Conservation (phyloP, 1,139 yeast species). For the Scheffersomyces cryptocercus region DNA sequence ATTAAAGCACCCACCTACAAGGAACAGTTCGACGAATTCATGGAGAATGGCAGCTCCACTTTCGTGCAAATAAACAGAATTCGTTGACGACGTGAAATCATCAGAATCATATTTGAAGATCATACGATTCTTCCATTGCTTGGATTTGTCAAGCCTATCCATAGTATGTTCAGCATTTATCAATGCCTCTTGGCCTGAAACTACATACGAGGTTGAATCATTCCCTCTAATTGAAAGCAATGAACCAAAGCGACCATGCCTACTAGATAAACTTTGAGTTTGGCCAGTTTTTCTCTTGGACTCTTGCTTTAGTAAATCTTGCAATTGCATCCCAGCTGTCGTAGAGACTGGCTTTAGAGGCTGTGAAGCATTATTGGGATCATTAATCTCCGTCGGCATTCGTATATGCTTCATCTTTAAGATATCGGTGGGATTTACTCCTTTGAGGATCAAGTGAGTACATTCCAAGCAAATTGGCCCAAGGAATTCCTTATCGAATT, state of each 20-base stretch:
- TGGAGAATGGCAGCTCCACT: constrained; percentile 28
- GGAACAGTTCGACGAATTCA: constrained; percentile 53
- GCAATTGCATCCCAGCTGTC: constrained; percentile 43
- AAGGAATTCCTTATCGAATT: constrained; percentile 61
- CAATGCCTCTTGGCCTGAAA: constrained; percentile 74
- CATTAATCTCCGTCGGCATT: constrained; percentile 1
- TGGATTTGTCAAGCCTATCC: constrained; percentile 62
- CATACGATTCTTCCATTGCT: constrained; percentile 60
- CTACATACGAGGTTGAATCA: constrained; percentile 59
- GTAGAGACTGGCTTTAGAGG: constrained; percentile 22
- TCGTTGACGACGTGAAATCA: constrained; percentile 26
- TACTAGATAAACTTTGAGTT: constrained; percentile 56
- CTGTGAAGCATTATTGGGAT: constrained; percentile 13
- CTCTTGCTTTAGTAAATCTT: constrained; percentile 60
- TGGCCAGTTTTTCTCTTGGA: constrained; percentile 51
- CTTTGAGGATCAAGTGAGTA: constrained; percentile 61
- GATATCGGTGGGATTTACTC: constrained; percentile 43
- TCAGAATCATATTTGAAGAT: constrained; percentile 49
- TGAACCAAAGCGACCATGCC: constrained; percentile 94
- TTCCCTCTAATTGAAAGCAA: constrained; percentile 66
- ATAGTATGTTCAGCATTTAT: constrained; percentile 42
- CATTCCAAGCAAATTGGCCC: constrained; percentile 71
- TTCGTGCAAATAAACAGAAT: constrained; percentile 7
- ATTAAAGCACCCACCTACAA: constrained; percentile 77
- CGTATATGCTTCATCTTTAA: constrained; percentile 7